These are phyloP conservation scores for Phytopythium montanum DNA, from an alignment of 352 stramenopile genomes.

Conservation along the genomic window DNA sequence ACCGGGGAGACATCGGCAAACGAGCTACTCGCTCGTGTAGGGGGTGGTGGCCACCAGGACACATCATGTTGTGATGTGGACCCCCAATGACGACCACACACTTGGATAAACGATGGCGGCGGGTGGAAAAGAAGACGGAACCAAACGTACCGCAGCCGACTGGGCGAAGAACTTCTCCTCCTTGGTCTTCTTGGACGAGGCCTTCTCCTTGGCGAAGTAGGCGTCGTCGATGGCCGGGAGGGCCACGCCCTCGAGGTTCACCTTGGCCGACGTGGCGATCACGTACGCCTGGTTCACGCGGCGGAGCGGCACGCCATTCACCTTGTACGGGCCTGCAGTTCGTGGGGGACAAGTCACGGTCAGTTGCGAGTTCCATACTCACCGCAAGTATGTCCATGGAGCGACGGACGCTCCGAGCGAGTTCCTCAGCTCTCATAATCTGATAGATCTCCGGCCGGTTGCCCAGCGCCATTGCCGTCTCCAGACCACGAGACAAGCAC, in stretches of 20 bases:
- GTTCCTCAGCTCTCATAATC: slow-evolving; percentile 92
- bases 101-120: background rate
- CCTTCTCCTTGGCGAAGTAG: slow-evolving; percentile 96
- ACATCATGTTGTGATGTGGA: slow-evolving; percentile 4
- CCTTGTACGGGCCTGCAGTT: slow-evolving; percentile 95
- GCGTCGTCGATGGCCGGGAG: slow-evolving; percentile 94
- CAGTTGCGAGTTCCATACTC: background rate
- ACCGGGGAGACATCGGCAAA: slow-evolving; percentile 31
- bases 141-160: slow-evolving; percentile 67
- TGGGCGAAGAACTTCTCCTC: slow-evolving; percentile 98
- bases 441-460: slow-evolving; percentile 54
- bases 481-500: slow-evolving; percentile 8
- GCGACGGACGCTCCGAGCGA: slow-evolving; percentile 2
- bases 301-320: slow-evolving; percentile 98
- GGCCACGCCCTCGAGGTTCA: slow-evolving; percentile 92
- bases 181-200: slow-evolving; percentile 86
- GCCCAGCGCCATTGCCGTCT: slow-evolving; percentile 10
- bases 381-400: background rate
- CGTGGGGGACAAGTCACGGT: background rate
- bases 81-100: slow-evolving; percentile 6
- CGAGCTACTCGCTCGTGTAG: slow-evolving; percentile 9
- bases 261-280: slow-evolving; percentile 97
- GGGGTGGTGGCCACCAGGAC: too few relatives aligned
- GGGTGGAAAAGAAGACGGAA: slow-evolving; percentile 7
- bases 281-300: slow-evolving; percentile 99